Evolutionary conservation across 2,329 filamentous ascomycete species (phyloP).

Genomic region (Drechslerella dactyloides): DNA sequence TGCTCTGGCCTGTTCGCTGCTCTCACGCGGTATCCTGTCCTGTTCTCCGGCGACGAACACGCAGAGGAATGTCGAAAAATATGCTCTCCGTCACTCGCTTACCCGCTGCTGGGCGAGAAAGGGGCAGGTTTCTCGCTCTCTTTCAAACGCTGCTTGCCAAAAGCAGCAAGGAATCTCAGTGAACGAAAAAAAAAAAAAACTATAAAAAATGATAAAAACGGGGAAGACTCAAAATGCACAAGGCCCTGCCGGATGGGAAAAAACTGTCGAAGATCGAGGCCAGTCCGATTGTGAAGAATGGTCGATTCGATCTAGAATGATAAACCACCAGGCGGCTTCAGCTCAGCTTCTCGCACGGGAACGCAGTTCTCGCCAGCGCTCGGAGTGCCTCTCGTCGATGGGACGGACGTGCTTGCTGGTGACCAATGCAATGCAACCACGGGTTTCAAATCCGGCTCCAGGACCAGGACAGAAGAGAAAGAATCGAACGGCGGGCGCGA

Average conservation of each 20-base stretch:
- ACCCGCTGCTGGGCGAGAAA: background rate
- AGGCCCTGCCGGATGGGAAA: background rate
- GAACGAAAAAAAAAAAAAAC: background rate
- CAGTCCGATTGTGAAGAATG: background rate
- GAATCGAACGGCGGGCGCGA: background rate
- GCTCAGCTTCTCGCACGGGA: background rate
- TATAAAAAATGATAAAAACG: background rate
- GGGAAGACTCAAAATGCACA: background rate
- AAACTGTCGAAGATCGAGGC: background rate
- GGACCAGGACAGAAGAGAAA: background rate
- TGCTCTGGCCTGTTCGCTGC: background rate
- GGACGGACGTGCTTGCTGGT: background rate
- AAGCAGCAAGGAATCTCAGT: background rate
- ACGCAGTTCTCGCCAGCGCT: background rate
- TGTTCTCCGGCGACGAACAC: constrained; percentile 41
- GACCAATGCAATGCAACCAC: too few species aligned
- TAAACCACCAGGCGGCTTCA: background rate
- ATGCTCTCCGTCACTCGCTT: constrained; percentile 24
- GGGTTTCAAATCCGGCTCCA: background rate
- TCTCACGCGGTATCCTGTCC: background rate
- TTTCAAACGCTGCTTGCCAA: background rate
- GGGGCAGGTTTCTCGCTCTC: constrained; percentile 2
- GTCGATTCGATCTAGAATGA: too few species aligned
- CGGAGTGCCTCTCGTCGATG: background rate
- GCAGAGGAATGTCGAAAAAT: constrained; percentile 22